Percentiles rank a stretch among this genome's conserved stretches.
Evolutionary conservation across 2,329 filamentous ascomycete species (phyloP).

Genomic region (Fusarium brachygibbosum): DNA sequence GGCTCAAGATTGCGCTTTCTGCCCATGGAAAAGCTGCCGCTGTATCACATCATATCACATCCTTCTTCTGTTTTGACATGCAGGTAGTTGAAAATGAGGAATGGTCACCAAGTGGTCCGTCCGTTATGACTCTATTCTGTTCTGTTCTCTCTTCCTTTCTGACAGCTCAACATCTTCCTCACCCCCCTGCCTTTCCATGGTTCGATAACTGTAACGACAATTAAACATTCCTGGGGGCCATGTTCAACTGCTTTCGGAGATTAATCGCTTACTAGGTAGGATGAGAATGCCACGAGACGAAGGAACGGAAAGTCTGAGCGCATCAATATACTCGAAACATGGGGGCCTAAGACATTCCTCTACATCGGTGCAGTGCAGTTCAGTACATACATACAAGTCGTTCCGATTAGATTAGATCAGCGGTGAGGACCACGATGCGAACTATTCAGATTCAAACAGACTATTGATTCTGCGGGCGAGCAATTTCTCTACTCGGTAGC

Average conservation of each 20-base stretch:
- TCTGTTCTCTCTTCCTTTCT: background rate
- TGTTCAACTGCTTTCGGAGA: constrained; percentile 5
- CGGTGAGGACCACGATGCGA: constrained; percentile 25
- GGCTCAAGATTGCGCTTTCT: constrained; percentile 10
- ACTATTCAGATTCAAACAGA: constrained; percentile 6
- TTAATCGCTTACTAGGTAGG: constrained; percentile 3
- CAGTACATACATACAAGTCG: background rate
- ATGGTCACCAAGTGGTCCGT: constrained; percentile 27
- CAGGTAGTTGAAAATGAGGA: constrained; percentile 9
- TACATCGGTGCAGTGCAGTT: background rate
- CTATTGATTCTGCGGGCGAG: constrained; percentile 18
- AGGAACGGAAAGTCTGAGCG: constrained; percentile 4
- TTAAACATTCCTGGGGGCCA: constrained; percentile 14
- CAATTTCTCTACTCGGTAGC: background rate
- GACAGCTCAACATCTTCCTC: constrained; percentile 1
- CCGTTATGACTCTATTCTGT: constrained; percentile 4
- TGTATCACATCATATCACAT: constrained; percentile 11
- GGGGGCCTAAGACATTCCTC: constrained; percentile 18
- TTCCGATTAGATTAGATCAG: constrained; percentile 14
- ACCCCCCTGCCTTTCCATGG: background rate
- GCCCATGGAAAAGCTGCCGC: constrained; percentile 12
- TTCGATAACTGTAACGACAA: constrained; percentile 2
- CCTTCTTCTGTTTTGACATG: constrained; percentile 9
- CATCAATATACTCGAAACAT: constrained; percentile 27
- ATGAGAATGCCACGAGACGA: constrained; percentile 8